Base-by-base conservation (phyloP, 768 basidiomycete genomes). In the Mycena leptocephala region DNA sequence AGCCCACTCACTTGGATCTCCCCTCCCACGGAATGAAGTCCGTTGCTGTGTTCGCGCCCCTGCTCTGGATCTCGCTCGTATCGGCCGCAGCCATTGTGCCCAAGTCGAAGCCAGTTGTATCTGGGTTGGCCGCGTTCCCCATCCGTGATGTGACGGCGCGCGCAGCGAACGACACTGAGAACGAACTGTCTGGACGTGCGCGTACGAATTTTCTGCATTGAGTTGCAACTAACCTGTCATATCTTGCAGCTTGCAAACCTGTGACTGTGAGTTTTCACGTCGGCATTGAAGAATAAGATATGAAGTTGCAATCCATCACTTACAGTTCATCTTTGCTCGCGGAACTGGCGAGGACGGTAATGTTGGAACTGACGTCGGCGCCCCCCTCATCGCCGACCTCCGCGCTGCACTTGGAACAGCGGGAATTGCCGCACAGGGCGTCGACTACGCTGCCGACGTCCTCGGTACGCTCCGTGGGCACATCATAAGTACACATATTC, bases 311-410 rank as follows among this genome's bases (percentile, higher is more conserved):
- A n/a, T 68, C 14, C 39, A 11, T 14, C 7, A 7, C 16, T 13
- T 55, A 1, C 26, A 68, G 67, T 68, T 68, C 53, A 68, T 68
- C n/a, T 68, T 68, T 13, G 67, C 67, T n/a, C 67, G 67, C 24
- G 67, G 67, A 55, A 68, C 67, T 1, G 30, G 14, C 53, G 67
- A 68, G 39, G 35, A 37, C 35, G 67, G 67, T 33, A 68, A 68
- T n/a, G 53, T 68, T 30, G 67, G 67, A 2, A 48, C 33, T 5
- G n/a, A 24, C 3, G 24, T 68, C 16, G 67, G 67, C 6, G 48
- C 67, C 5, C 67, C 67, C 32, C 51, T 68, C 33, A 68, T 68
- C 26, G 53, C 51, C 2, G 67, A 68, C 26, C 67, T 68, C 37
- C 67, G 67, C 5, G 67, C 67, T 13, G 67, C 67, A 39, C 37